Conservation (phyloP, 768 basidiomycete species). For the Hydnomerulius pinastri region DNA sequence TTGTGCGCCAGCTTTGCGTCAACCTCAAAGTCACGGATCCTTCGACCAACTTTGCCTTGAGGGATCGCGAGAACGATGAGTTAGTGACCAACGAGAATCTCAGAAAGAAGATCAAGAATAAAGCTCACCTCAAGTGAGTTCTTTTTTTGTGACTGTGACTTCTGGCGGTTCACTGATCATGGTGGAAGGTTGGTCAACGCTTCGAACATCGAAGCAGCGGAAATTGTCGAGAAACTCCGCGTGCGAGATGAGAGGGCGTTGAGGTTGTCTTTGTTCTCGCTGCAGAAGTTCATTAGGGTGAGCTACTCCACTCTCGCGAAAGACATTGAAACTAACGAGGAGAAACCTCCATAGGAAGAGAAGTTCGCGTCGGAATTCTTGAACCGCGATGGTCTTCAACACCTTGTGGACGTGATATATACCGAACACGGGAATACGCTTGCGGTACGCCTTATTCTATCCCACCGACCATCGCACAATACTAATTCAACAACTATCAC, state of each 20-base stretch:
- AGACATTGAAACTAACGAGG: slow-evolving; percentile 3
- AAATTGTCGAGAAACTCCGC: slow-evolving; percentile 70
- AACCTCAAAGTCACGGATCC: slow-evolving; percentile 80
- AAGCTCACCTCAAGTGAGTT: slow-evolving; percentile 74
- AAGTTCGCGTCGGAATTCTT: slow-evolving; percentile 82
- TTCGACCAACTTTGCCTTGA: slow-evolving; percentile 69
- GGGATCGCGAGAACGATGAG: slow-evolving; percentile 77
- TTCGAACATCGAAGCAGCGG: slow-evolving; percentile 76
- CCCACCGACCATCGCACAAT: background rate
- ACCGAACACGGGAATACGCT: slow-evolving; percentile 77
- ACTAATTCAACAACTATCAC: slow-evolving; percentile 3
- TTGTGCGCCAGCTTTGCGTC: slow-evolving; percentile 78
- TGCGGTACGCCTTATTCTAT: slow-evolving; percentile 53
- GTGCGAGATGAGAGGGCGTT: slow-evolving; percentile 60
- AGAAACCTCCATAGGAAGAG: slow-evolving; percentile 64
- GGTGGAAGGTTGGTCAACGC: slow-evolving; percentile 70
- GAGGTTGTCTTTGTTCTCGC: slow-evolving; percentile 69
- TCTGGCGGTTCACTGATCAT: background rate
- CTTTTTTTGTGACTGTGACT: background rate
- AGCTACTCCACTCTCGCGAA: slow-evolving; percentile 17
- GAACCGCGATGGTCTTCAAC: slow-evolving; percentile 64
- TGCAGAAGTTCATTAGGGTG: slow-evolving; percentile 81
- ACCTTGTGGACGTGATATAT: slow-evolving; percentile 71
- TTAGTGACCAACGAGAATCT: slow-evolving; percentile 88
- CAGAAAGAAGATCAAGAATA: slow-evolving; percentile 76